phyloP scores from a whole-genome alignment of 345 rosid species.

The Eucalyptus caleyi region DNA sequence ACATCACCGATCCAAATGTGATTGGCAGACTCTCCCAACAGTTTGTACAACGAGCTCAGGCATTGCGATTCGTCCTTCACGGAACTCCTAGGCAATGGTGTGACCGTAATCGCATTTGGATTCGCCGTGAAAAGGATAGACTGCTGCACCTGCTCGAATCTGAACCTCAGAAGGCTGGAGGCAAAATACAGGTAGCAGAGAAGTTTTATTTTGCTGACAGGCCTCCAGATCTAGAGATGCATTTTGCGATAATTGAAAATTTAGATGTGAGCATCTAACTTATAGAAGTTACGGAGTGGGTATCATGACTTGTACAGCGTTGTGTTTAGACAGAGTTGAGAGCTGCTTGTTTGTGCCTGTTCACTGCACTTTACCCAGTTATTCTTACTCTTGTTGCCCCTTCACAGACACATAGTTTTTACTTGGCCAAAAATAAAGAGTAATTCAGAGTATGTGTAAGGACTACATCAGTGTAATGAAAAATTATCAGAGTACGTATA shows the following conservation, averaged over 20 bases:
- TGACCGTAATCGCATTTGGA: slow-evolving; percentile 47
- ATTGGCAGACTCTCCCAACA: slow-evolving; percentile 32
- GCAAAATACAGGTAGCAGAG: slow-evolving; percentile 43
- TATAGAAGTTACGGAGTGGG: too few relatives aligned
- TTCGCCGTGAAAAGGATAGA: slow-evolving; percentile 47
- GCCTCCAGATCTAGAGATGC: slow-evolving; percentile 63
- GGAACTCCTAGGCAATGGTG: slow-evolving; percentile 98
- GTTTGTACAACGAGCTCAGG: slow-evolving; percentile 3
- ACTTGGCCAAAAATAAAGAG: background rate
- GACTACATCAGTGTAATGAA: background rate
- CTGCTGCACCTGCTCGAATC: slow-evolving; percentile 34
- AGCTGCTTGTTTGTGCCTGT: background rate
- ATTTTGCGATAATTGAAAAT: slow-evolving; percentile 62
- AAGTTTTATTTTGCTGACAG: slow-evolving; percentile 52
- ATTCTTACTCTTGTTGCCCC: background rate
- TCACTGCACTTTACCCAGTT: background rate
- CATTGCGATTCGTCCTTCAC: slow-evolving; percentile 40
- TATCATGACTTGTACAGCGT: background rate
- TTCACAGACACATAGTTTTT: background rate
- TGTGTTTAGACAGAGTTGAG: background rate
- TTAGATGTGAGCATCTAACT: slow-evolving; percentile 46
- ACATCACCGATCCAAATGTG: slow-evolving; percentile 41
- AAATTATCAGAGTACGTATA: background rate
- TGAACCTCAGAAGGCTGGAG: slow-evolving; percentile 20
- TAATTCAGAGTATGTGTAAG: background rate